Evolutionary conservation across 805 yeast genomes (phyloP), one percentile per base, ranked within the genome.

Genomic region (Candida ortonii): DNA sequence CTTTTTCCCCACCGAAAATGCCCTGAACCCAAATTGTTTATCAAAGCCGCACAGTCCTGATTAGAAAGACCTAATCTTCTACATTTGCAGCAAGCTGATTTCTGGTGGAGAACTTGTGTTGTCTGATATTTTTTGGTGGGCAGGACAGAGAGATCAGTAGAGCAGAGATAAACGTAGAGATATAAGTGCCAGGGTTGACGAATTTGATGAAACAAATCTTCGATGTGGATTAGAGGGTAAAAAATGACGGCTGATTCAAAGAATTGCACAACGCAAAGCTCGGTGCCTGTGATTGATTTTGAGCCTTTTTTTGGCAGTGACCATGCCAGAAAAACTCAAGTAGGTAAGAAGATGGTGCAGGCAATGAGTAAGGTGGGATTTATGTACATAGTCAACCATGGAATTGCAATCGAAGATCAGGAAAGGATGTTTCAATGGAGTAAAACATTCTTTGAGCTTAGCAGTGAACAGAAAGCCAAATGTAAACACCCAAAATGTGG

Each of bases 231-330:
- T 24, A 9, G n/a, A 13, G 14, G 13, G 7, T 13, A 9, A 11
- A 24, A 13, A 9, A 24, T 11, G n/a, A 24, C 26, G n/a, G n/a
- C n/a, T n/a, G n/a, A n/a, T n/a, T n/a, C n/a, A n/a, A n/a, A n/a
- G n/a, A n/a, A n/a, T n/a, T n/a, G n/a, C 26, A 24, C 8, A 6
- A 24, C 15, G 26, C 8, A 16, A 16, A 16, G 9, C 14, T 12
- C 16, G 26, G 54, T 57, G n/a, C 63, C 62, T 5, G 36, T 57
- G 2, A 41, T 58, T 16, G 61, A 57, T 36, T 57, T 57, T 30
- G 34, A 38, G 17, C 50, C 50, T 5, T 58, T 57, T 30, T 36
- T 50, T 12, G 39, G 44, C 11, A 59, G 61, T 2, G 36, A 46
- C 4, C 29, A 35, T 4, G 54, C 51, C 16, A 56, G 50, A 1